phyloP scores from a whole-genome alignment of 31 red algal species.

The Asparagopsis taxiformis region DNA sequence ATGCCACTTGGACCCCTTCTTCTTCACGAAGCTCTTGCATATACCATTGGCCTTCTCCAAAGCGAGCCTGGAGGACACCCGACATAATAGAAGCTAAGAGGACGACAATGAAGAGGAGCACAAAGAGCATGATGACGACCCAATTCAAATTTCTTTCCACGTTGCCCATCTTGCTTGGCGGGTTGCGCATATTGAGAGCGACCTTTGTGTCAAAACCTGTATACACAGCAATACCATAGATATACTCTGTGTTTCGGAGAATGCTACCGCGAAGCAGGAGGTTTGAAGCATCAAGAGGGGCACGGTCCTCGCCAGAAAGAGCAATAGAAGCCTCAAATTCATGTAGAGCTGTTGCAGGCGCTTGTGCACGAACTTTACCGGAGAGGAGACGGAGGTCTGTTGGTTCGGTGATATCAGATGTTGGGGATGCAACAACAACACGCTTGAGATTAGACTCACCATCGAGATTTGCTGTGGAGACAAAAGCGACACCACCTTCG shows the following conservation, averaged over 20 bases:
- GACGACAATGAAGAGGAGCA: constrained; percentile 65
- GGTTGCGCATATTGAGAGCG: constrained; percentile 82
- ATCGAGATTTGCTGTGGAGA: constrained; percentile 84
- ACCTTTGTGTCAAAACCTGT: constrained; percentile 82
- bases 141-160: constrained; percentile 83
- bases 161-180: constrained; percentile 74
- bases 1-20: neutral
- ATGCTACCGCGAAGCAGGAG: constrained; percentile 78
- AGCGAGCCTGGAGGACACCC: constrained; percentile 39
- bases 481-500: constrained; percentile 69
- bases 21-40: constrained; percentile 48
- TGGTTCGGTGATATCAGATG: constrained; percentile 27
- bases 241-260: constrained; percentile 80
- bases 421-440: constrained; percentile 37
- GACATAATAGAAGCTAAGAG: constrained; percentile 37
- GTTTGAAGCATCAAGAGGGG: constrained; percentile 63
- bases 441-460: constrained; percentile 88
- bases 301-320: constrained; percentile 16
- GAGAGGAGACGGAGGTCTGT: constrained; percentile 31
- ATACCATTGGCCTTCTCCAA: constrained; percentile 74
- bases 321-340: constrained; percentile 64
- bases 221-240: constrained; percentile 79
- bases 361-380: constrained; percentile 54
- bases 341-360: constrained; percentile 49
- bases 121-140: constrained; percentile 73